These are phyloP conservation scores for Sporothrix pseudoabietina DNA, from an alignment of 2,329 filamentous ascomycete species.

Conservation along the genomic window DNA sequence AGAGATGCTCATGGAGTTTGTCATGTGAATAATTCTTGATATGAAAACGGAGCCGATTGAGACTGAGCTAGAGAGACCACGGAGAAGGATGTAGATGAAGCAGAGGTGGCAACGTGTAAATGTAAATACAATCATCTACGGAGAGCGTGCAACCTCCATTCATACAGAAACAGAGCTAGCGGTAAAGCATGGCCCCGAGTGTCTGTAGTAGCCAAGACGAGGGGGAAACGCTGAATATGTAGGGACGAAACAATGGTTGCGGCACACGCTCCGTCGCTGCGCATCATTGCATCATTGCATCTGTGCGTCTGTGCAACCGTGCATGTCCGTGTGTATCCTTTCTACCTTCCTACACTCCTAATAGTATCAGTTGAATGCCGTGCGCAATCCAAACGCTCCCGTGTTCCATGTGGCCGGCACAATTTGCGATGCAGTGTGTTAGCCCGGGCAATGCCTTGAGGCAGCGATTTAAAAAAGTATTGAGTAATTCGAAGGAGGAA, in stretches of 20 bases:
- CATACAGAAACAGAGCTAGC: not conserved
- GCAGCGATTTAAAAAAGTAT: not conserved
- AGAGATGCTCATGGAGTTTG: not conserved
- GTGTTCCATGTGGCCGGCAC: slow-evolving; percentile 9
- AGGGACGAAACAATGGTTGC: slow-evolving; percentile 2
- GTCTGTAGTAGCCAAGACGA: not conserved
- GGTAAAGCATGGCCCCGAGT: too few species aligned
- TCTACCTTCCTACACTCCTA: not conserved
- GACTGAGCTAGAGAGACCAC: not conserved
- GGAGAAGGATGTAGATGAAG: slow-evolving; percentile 8
- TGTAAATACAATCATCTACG: not conserved
- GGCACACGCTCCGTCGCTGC: not conserved
- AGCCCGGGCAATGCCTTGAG: slow-evolving; percentile 3
- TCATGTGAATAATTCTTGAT: not conserved
- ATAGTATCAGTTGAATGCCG: not conserved
- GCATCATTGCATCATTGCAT: not conserved
- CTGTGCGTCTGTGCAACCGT: not conserved
- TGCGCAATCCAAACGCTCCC: not conserved
- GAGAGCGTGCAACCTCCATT: not conserved
- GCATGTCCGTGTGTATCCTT: not conserved
- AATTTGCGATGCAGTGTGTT: not conserved
- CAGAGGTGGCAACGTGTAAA: not conserved
- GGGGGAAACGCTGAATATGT: not conserved
- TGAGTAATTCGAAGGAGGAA: not conserved
- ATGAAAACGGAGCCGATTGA: not conserved